Base-by-base conservation (phyloP, 2,329 filamentous ascomycete genomes). In the Fusarium algeriense region DNA sequence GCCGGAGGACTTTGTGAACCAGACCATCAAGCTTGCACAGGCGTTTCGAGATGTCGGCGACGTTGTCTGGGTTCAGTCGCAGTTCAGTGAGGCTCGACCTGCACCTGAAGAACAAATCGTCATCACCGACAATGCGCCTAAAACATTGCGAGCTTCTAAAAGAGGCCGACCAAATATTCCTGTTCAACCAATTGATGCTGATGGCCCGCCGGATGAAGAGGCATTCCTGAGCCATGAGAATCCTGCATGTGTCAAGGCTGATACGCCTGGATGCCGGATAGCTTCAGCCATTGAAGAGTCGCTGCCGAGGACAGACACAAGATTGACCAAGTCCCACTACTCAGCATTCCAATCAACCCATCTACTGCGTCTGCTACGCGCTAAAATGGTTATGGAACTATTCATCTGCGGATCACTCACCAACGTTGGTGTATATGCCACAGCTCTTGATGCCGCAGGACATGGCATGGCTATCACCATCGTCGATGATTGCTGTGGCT, bases 391-490 rank as follows among this genome's bases (percentile, higher is more conserved):
- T 64, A 97, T 94, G 4, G 93, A 98, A 76, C 84, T 99, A 15
- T 98, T 93, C 80, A 88, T 98, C 28, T 97, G 93, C 76, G 96
- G 96, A 26, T 92, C 92, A 46, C 87, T 97, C 52, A 93, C 92
- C 45, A 98, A 98, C 76, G 85, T 97, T 38, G 95, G 94, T 35
- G 91, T 98, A 49, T 94, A 96, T 78, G 95, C 96, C 11, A 98
- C 95, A 2, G 94, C 94, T 6, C 86, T 97, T 69, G 96, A 98
- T 77, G 96, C 95, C 14, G 95, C 93, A 3, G 89, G 92, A 23
- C 92, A 98, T 80, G 96, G 95, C 7, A 90, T 97, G 76, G 86
- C 89, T n/a, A 93, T 98, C 76, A 96, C 92, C 8, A 84, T 98
- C 15, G 84, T 98, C 41, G 91, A 96, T 56, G 94, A 98, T 79